Base-by-base conservation (phyloP, 2,329 filamentous ascomycete species). In the Fusarium sp. region DNA sequence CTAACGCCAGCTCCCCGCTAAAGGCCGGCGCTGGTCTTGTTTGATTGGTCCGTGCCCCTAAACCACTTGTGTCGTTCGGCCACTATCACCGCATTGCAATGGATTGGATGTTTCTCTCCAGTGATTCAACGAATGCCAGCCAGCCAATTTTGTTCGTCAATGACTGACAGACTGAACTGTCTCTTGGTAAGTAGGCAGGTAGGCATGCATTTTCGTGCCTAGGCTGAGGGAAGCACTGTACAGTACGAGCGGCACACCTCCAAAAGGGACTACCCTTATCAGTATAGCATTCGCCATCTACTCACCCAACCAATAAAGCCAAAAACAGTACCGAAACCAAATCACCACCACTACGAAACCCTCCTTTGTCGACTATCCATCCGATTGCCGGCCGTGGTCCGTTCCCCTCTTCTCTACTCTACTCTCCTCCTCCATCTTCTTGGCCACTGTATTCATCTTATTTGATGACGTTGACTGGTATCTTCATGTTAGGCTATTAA, bases 281-380 rank as follows among this genome's bases (percentile, higher is more conserved):
- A 73, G 61, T 75, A 70, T 61, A 62, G 71, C 71, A 74, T 75
- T 72, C 67, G 61, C 67, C 75, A 75, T 68, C 71, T 60, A 47
- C 50, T 35, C 31, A 50, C 20, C 67, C 70, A 72, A 66, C 71
- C 54, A 67, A 64, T 53, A 56, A 54, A 45, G 45, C 60, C 71
- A 68, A 60, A 71, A 59, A 68, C 53, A 41, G 58, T 54, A 50
- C 53, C 65, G 54, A 73, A 71, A 73, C 66, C 57, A 73, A 73
- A 70, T 56, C 65, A 73, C 70, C 53, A 72, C 68, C 65, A 72
- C 52, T 29, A 61, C 39, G 39, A 47, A 56, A 64, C 59, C 59
- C 33, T 63, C 39, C 59, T 65, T 41, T 65, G 22, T 65, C 29
- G 36, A 65, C 45, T 65, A 54, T 45, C 53, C 45, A 46, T 49